phyloP scores from a whole-genome alignment of 2,329 filamentous ascomycete species.

The Cordyceps militaris region DNA sequence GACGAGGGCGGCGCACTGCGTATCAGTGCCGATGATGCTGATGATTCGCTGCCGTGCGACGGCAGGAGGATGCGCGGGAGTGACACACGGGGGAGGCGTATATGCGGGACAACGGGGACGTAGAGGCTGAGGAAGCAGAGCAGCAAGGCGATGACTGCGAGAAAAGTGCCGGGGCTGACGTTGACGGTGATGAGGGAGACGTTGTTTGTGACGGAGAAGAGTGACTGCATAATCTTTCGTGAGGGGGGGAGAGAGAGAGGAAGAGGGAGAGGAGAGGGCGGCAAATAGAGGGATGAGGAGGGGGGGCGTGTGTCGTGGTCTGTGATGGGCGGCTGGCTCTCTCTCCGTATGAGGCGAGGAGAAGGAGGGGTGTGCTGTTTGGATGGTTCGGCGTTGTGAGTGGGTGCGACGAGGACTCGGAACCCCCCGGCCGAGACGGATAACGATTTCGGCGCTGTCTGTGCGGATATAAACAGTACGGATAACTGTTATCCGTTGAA shows the following conservation, averaged over 20 bases:
- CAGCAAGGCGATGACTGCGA: constrained; percentile 42
- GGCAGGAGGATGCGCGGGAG: constrained; percentile 19
- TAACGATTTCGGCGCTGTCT: no score
- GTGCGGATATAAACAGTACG: no score
- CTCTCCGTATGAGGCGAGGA: no score
- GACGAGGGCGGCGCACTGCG: neutral
- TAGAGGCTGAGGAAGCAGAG: constrained; percentile 47
- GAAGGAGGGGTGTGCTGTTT: no score
- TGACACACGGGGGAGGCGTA: constrained; percentile 27
- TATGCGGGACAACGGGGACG: constrained; percentile 28
- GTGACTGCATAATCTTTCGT: constrained; percentile 43
- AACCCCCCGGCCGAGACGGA: no score
- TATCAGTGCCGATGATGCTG: neutral
- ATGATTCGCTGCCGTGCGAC: constrained; percentile 1
- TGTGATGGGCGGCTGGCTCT: neutral
- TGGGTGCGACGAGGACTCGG: no score
- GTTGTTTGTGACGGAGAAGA: constrained; percentile 55
- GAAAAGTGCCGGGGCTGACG: constrained; percentile 51
- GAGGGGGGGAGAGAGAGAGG: neutral
- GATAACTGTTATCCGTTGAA: no score
- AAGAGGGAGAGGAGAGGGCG: neutral
- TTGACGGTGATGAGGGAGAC: constrained; percentile 52
- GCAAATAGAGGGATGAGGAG: neutral
- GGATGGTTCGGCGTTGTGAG: no score
- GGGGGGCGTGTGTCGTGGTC: neutral